Evolutionary conservation across 306 rosid genomes (phyloP), one percentile per base, ranked within the genome.

Genomic region (Vigna nakashimae): DNA sequence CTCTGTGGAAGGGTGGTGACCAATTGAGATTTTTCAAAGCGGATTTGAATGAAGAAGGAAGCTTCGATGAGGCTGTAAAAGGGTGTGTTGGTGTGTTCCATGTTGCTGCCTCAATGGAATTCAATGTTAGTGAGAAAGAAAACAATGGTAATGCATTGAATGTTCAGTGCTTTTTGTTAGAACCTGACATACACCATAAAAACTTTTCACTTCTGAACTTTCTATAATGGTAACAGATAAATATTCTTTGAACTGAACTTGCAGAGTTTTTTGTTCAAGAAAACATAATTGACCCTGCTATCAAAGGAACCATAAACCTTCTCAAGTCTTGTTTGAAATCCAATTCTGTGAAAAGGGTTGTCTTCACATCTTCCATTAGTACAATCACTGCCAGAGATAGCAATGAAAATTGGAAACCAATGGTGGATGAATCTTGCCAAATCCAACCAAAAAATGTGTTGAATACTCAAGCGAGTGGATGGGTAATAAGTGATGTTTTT

Each of bases 301-400:
- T 93, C 75, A 84, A 80, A 52, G 95, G 95, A 59, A 86, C 91
- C 60, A 16, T 87, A 32, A 92, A 86, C 79, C 51, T 93, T 76
- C 87, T 93, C 3, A 85, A 83, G 17, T 78, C 98, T 32, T 93
- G 98, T 76, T 71, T 86, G 90, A 87, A 88, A 75, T 89, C 92
- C 16, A 77, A 80, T 82, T 86, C 96, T 6, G 91, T 93, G 83
- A 91, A 86, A 79, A 87, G 85, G 77, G 97, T 91, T 79, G 89
- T 93, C 34, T 82, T 91, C 84, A 93, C 97, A 50, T 93, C 98
- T 84, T 91, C 97, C 18, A 86, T 89, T 13, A 93, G 97, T 65
- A 91, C 97, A 4, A 45, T 91, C 46, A 89, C 92, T 2, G 97
- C 91, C 59, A 87, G 77, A 80, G 92, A 93, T 16, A 77, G 11